Evolutionary conservation across 768 basidiomycete species (phyloP).

Genomic region (Tricholomella constricta): DNA sequence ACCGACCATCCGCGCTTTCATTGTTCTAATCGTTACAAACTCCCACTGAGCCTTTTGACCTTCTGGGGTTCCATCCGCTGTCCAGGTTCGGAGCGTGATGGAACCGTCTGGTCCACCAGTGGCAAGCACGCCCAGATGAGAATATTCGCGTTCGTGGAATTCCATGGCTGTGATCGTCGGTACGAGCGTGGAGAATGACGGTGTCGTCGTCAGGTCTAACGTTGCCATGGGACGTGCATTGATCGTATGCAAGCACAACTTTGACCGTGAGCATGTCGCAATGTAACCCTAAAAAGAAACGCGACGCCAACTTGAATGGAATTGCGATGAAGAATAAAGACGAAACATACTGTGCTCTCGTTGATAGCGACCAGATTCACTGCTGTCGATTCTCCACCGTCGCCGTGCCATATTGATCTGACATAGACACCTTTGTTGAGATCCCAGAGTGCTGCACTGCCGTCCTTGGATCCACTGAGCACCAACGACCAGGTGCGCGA

Average conservation of each 20-base stretch:
- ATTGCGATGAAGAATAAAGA: not conserved
- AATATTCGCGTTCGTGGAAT: constrained; percentile 90
- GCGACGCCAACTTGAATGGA: constrained; percentile 3
- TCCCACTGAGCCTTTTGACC: constrained; percentile 74
- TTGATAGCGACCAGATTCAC: constrained; percentile 78
- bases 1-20: constrained; percentile 54
- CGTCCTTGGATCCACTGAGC: constrained; percentile 84
- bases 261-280: constrained; percentile 74
- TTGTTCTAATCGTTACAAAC: constrained; percentile 65
- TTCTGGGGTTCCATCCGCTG: constrained; percentile 68
- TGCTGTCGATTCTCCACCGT: constrained; percentile 37
- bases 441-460: constrained; percentile 89
- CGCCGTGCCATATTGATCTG: constrained; percentile 74
- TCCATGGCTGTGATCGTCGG: constrained; percentile 73
- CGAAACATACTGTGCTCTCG: constrained; percentile 74
- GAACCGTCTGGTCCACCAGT: constrained; percentile 76
- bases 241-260: constrained; percentile 81
- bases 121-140: constrained; percentile 75
- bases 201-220: constrained; percentile 56
- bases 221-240: constrained; percentile 79
- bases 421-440: constrained; percentile 82
- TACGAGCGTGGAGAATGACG: constrained; percentile 44
- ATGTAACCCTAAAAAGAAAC: constrained; percentile 69
- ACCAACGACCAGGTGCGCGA: constrained; percentile 82
- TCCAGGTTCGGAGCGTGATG: constrained; percentile 84